Evolutionary conservation across 495 filamentous ascomycete species (phyloP), one percentile per base, ranked within the genome.

Genomic region (Glarea lozoyensis): DNA sequence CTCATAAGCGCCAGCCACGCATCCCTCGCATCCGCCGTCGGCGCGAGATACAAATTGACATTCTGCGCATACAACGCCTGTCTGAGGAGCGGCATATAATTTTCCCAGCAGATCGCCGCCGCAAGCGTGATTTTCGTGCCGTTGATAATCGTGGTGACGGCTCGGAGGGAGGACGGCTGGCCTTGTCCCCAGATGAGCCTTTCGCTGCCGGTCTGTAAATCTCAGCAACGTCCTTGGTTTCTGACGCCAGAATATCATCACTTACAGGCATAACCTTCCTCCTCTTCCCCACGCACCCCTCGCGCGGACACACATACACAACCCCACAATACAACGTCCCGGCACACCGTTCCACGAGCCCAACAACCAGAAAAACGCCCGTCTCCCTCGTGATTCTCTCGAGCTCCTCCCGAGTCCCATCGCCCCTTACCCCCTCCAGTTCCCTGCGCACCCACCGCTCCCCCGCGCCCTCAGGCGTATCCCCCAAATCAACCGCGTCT

Each of bases 31-130:
- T 97, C 90, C 7, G 90, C 90, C 1, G 89, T 96, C 0, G 90
- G 90, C 0, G 90, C 88, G 12, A 96, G 78, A 54, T 93, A 97
- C 16, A 97, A 67, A 56, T 90, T 94, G 43, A 95, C 82, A 56
- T 94, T 93, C 61, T 96, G 90, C 2, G 76, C 72, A 54, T 97
- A 97, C 13, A 97, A 69, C 16, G 79, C 75, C 39, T 86, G 72
- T 7, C 84, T 68, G 1, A 97, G 71, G 15, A 96, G 65, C 0
- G 90, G 90, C 90, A 97, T 97, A 57, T 86, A 94, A 50, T 87
- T 96, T 62, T 97, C 90, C 90, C 90, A 97, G 66, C 90, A 97
- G 31, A 97, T 93, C 1, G 89, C 90, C 0, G 86, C 78, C 0
- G 79, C 90, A 5, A 95, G 64, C 12, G 80, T 88, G 15, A 97